Conservation (phyloP, 1,284 basidiomycete genomes). For the Vanrija humicola region DNA sequence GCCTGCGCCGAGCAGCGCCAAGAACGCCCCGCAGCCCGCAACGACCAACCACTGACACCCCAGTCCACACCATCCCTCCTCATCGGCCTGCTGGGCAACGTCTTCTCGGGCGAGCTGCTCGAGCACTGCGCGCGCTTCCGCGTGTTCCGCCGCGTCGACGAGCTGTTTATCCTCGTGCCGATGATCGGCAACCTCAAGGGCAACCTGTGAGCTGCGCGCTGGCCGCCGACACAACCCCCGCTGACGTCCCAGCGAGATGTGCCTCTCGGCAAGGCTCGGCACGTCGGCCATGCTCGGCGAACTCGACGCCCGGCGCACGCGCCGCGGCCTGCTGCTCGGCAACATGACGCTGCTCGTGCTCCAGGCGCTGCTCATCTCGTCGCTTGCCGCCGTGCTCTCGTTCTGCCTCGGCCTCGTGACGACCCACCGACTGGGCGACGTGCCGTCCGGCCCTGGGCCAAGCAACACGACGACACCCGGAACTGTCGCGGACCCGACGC, state of each 20-base stretch:
- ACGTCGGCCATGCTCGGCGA: conserved; percentile 69
- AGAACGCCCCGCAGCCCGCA: too few relatives aligned
- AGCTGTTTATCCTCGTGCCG: conserved; percentile 94
- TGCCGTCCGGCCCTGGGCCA: conserved; percentile 13
- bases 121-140: conserved; percentile 83
- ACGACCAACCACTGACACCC: background rate
- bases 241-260: conserved; percentile 48
- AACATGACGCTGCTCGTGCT: conserved; percentile 87
- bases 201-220: conserved; percentile 71
- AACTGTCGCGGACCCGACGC: conserved; percentile 10
- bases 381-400: conserved; percentile 74
- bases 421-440: conserved; percentile 50
- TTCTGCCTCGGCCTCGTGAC: conserved; percentile 68
- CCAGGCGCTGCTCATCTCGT: conserved; percentile 85
- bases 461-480: background rate
- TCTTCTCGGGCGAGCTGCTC: conserved; percentile 84
- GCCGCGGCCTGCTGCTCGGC: conserved; percentile 69
- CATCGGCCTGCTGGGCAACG: conserved; percentile 53
- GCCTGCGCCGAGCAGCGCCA: too few relatives aligned
- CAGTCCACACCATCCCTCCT: conserved; percentile 52
- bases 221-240: too few relatives aligned
- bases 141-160: conserved; percentile 84
- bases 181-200: conserved; percentile 94
- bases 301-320: conserved; percentile 66
- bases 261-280: conserved; percentile 43